phyloP scores from a whole-genome alignment of 2,329 filamentous ascomycete species.

The Claviceps sp. region DNA sequence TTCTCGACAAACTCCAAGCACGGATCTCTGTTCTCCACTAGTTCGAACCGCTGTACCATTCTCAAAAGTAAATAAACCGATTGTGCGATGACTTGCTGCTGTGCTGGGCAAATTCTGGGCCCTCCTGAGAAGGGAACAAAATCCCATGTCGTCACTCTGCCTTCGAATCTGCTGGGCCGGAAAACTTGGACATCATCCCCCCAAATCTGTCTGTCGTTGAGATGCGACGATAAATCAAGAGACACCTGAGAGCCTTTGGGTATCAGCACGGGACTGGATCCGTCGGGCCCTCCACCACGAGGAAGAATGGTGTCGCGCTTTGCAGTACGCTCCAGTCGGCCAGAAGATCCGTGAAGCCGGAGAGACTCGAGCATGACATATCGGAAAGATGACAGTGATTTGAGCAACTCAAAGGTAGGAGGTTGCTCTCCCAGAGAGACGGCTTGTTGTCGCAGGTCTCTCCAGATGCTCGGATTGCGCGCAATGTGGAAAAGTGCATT shows the following conservation, averaged over 20 bases:
- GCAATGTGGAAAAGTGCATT: slow-evolving; percentile 5
- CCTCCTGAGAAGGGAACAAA: slow-evolving; percentile 6
- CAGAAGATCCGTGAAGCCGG: slow-evolving; percentile 4
- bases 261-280: slow-evolving; percentile 1
- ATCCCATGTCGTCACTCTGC: slow-evolving; percentile 3
- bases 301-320: slow-evolving; percentile 3
- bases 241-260: slow-evolving; percentile 1
- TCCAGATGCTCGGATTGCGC: slow-evolving; percentile 3
- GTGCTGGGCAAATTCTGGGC: slow-evolving; percentile 5
- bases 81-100: slow-evolving; percentile 5
- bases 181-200: slow-evolving; percentile 1
- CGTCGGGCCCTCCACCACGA: slow-evolving; percentile 1
- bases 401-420: slow-evolving; percentile 3
- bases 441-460: slow-evolving; percentile 3
- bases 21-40: slow-evolving; percentile 3
- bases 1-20: slow-evolving; percentile 2
- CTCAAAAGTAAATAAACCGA: slow-evolving; percentile 5
- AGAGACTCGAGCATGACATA: slow-evolving; percentile 2
- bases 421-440: slow-evolving; percentile 2
- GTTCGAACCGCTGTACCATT: slow-evolving; percentile 1
- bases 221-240: slow-evolving; percentile 2
- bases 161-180: slow-evolving; percentile 4
- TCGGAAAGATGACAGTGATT: slow-evolving; percentile 3
- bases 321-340: slow-evolving; percentile 3
- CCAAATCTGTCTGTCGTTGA: slow-evolving; percentile 3